A percentile compares a stretch with the other conserved stretches of the same genome.
phyloP scores from a whole-genome alignment of 441 rosid species.

The Raphanus hybrid region DNA sequence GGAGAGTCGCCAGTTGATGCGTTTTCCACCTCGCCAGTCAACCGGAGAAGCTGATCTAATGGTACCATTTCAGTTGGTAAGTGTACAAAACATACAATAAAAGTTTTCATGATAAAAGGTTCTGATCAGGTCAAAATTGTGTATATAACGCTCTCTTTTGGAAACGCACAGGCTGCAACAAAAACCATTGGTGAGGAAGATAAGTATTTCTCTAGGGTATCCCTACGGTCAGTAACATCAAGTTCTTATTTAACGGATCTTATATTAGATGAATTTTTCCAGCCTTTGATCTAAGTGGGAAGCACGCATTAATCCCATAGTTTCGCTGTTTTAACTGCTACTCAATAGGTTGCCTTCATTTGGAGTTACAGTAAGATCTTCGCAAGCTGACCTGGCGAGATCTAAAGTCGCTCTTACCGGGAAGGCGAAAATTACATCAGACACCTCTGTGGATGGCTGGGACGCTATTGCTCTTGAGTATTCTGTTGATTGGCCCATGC shows the following conservation, averaged over 20 bases:
- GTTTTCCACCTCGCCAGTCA: conserved; percentile 91
- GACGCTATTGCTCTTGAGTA: conserved; percentile 93
- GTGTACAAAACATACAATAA: conserved; percentile 26
- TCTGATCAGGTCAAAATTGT: conserved; percentile 21
- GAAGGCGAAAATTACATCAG: conserved; percentile 58
- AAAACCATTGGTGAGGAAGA: conserved; percentile 96
- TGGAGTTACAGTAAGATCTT: conserved; percentile 78
- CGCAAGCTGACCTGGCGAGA: conserved; percentile 64
- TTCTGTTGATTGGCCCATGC: conserved; percentile 96
- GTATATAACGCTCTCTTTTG: conserved; percentile 12
- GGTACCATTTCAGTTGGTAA: conserved; percentile 96
- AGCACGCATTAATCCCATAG: conserved; percentile 10
- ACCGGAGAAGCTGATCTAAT: conserved; percentile 97
- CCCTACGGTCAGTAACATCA: conserved; percentile 68
- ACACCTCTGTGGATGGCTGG: conserved; percentile 85
- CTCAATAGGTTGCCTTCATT: conserved; percentile 81
- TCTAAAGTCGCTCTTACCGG: conserved; percentile 55
- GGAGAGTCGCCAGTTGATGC: conserved; percentile 96
- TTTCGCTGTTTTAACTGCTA: conserved; percentile 31
- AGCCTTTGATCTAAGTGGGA: conserved; percentile 12
- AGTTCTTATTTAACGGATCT: neutral
- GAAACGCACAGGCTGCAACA: conserved; percentile 82
- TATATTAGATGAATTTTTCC: neutral
- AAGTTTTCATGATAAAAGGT: conserved; percentile 20
- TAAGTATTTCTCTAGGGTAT: conserved; percentile 82